phyloP scores from a whole-genome alignment of 768 basidiomycete species.

The Suillus hirtellus region DNA sequence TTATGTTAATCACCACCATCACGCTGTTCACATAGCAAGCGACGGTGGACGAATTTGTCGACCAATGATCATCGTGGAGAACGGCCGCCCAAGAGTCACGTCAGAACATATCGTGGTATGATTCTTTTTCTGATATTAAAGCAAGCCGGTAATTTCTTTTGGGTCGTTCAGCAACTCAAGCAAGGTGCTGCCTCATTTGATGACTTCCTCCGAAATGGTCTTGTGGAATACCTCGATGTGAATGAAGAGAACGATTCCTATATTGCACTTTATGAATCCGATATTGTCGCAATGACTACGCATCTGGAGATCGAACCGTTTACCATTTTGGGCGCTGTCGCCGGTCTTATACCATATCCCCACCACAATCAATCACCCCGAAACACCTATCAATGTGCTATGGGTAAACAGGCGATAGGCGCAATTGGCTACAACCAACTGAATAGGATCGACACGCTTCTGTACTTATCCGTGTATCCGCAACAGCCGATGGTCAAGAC shows the following conservation, averaged over 20 bases:
- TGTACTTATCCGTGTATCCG: constrained; percentile 98
- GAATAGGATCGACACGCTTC: constrained; percentile 93
- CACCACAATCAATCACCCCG: constrained; percentile 99
- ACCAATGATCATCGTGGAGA: constrained; percentile 95
- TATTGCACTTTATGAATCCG: constrained; percentile 90
- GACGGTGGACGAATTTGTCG: constrained; percentile 98
- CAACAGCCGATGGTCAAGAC: constrained; percentile 99
- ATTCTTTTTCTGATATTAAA: constrained; percentile 11
- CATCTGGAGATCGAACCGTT: constrained; percentile 99
- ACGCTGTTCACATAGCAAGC: constrained; percentile 91
- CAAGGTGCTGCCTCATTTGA: constrained; percentile 81
- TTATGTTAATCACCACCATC: constrained; percentile 95
- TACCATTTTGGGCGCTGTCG: constrained; percentile 95
- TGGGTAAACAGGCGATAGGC: constrained; percentile 99
- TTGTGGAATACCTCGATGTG: constrained; percentile 97
- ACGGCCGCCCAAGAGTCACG: constrained; percentile 71
- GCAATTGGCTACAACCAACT: constrained; percentile 98
- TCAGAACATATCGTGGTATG: constrained; percentile 78
- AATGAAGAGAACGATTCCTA: constrained; percentile 99
- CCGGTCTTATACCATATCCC: constrained; percentile 97
- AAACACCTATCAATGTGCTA: constrained; percentile 99
- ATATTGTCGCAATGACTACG: constrained; percentile 81
- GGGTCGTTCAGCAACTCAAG: constrained; percentile 66
- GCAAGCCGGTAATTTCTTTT: constrained; percentile 10
- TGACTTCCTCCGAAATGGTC: constrained; percentile 87